Conservation (phyloP, 2,329 filamentous ascomycete species). For the Aspergillus transmontanensis region DNA sequence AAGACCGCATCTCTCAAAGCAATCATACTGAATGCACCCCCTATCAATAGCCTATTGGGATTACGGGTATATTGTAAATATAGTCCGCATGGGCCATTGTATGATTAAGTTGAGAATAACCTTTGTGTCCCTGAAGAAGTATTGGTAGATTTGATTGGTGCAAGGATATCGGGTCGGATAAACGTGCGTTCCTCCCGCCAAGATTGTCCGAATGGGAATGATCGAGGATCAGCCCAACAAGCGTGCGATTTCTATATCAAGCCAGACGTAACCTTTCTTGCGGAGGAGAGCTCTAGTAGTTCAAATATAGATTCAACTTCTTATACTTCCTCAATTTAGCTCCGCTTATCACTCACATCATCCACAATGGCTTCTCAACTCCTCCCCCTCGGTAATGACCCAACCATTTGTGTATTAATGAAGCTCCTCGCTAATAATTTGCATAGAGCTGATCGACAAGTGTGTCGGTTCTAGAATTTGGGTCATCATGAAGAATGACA, state of each 20-base stretch:
- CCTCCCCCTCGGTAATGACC: slow-evolving; percentile 65
- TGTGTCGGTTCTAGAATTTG: slow-evolving; percentile 97
- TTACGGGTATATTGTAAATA: neutral
- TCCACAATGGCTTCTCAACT: slow-evolving; percentile 70
- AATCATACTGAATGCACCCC: neutral
- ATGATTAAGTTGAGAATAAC: neutral
- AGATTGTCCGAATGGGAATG: slow-evolving; percentile 22
- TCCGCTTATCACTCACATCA: neutral
- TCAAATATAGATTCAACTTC: neutral
- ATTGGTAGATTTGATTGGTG: slow-evolving; percentile 17
- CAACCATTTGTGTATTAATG: slow-evolving; percentile 10
- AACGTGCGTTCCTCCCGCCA: slow-evolving; percentile 22
- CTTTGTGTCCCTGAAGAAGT: neutral
- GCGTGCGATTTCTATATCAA: slow-evolving; percentile 24
- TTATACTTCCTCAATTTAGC: neutral
- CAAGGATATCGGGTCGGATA: slow-evolving; percentile 22
- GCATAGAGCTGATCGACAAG: slow-evolving; percentile 92
- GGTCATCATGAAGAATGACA: slow-evolving; percentile 99
- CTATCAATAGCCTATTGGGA: neutral
- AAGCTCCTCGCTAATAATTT: slow-evolving; percentile 23
- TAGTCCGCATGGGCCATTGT: neutral
- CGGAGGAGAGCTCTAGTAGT: neutral
- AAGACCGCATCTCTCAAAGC: neutral
- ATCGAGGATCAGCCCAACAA: slow-evolving; percentile 21
- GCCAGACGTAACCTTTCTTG: slow-evolving; percentile 9